A percentile compares a stretch with the other conserved stretches of the same genome.
Conservation (phyloP, 2,329 filamentous ascomycete species). For the Cercospora berteroae region DNA sequence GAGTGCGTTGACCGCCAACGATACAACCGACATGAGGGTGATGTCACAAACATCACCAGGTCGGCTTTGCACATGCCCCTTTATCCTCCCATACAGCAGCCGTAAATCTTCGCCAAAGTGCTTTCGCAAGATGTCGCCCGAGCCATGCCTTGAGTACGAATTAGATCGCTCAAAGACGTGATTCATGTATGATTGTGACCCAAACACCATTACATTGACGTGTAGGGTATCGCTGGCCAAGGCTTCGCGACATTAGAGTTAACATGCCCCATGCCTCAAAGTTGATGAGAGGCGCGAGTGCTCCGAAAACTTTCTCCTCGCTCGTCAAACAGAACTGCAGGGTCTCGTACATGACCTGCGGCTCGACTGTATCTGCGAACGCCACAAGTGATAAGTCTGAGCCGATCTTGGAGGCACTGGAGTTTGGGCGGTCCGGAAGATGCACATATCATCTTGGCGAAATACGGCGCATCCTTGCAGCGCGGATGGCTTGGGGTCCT, state of each 20-base stretch:
- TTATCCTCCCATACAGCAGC: not conserved
- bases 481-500: not conserved
- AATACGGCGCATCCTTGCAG: constrained; percentile 2
- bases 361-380: constrained; percentile 2
- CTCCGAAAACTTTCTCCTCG: constrained; percentile 1
- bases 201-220: constrained; percentile 5
- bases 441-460: not conserved
- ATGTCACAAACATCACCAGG: not conserved
- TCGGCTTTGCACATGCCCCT: not conserved
- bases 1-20: not conserved
- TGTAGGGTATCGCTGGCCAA: not conserved
- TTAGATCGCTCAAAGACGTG: not conserved
- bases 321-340: constrained; percentile 8
- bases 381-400: constrained; percentile 6
- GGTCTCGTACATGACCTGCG: constrained; percentile 7
- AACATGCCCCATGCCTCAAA: not conserved
- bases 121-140: not conserved
- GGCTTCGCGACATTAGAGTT: not conserved
- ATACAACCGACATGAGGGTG: not conserved
- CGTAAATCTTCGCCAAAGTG: not conserved
- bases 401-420: not conserved
- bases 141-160: not conserved
- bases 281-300: not conserved
- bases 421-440: not conserved
- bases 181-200: not conserved